Conservation (phyloP, 768 basidiomycete genomes). For the Suillus discolor region DNA sequence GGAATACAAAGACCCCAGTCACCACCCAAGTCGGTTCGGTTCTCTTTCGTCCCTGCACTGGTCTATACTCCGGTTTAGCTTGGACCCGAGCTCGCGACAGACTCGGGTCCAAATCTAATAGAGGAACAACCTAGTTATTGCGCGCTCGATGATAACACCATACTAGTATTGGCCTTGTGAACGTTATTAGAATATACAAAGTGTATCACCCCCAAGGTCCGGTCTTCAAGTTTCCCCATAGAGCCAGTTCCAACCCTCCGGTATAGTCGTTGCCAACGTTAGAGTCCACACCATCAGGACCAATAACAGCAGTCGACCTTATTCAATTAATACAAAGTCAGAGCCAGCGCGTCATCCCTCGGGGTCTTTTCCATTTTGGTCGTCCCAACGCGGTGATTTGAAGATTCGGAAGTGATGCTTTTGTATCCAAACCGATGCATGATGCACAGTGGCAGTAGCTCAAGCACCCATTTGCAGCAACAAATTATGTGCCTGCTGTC, state of each 20-base stretch:
- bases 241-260: not conserved
- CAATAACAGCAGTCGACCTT: no score
- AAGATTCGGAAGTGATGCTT: not conserved
- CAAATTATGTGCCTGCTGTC: no score
- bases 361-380: not conserved
- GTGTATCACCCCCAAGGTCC: no score
- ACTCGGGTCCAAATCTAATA: not conserved
- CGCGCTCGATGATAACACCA: not conserved
- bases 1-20: constrained; percentile 25
- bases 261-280: not conserved
- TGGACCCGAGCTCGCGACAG: not conserved
- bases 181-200: no score
- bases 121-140: not conserved
- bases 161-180: no score
- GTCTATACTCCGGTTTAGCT: not conserved
- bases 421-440: not conserved
- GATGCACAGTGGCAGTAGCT: not conserved
- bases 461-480: no score
- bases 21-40: constrained; percentile 15
- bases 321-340: no score
- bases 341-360: not conserved
- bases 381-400: not conserved
- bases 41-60: not conserved
- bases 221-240: no score
- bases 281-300: not conserved